phyloP scores from a whole-genome alignment of 768 basidiomycete genomes.

The Tulasnella calospora region DNA sequence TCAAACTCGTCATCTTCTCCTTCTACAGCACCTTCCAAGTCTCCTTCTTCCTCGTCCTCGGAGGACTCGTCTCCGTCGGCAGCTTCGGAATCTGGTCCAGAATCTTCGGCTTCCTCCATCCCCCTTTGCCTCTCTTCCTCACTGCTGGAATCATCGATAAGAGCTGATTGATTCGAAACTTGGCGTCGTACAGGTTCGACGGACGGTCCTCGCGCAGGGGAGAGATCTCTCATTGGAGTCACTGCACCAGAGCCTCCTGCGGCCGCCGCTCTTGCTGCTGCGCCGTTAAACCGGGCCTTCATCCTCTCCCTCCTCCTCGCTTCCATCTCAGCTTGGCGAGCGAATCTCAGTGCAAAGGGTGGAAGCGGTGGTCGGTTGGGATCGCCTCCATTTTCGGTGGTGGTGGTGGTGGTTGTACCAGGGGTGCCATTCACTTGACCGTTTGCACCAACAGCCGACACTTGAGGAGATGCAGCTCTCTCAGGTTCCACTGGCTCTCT shows the following conservation, averaged over 20 bases:
- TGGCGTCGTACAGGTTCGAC: background rate
- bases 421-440: background rate
- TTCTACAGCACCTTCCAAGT: constrained; percentile 15
- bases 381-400: constrained; percentile 10
- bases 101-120: background rate
- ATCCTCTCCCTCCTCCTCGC: constrained; percentile 60
- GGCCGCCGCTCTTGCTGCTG: constrained; percentile 30
- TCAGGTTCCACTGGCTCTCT: background rate
- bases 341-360: constrained; percentile 58
- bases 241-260: background rate
- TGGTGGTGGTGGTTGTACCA: background rate
- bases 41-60: constrained; percentile 13
- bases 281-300: constrained; percentile 47
- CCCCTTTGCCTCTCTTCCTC: background rate
- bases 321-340: constrained; percentile 84
- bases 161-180: background rate
- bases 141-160: background rate
- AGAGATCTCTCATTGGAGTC: background rate
- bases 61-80: constrained; percentile 4
- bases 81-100: background rate
- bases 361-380: constrained; percentile 14
- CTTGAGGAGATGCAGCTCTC: background rate
- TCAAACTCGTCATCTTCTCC: constrained; percentile 28
- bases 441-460: no score
- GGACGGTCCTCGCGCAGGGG: background rate